Conservation (phyloP, 2,329 filamentous ascomycete genomes). For the Alternaria arbusti region DNA sequence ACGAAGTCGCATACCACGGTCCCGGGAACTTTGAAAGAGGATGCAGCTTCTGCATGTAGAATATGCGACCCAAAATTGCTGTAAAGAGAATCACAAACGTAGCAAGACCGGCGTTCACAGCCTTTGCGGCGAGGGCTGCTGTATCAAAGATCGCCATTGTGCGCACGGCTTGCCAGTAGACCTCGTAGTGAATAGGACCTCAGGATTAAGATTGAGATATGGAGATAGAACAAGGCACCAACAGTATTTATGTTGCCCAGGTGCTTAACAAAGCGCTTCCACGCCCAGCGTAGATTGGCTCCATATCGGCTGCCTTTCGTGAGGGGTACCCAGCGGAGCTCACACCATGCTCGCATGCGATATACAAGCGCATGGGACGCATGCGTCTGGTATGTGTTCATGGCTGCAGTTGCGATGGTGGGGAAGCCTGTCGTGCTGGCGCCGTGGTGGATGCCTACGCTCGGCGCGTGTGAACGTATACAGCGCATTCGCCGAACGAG, state of each 20-base stretch:
- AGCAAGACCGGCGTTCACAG: slow-evolving; percentile 2
- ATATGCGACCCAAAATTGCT: slow-evolving; percentile 20
- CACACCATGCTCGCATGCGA: not conserved
- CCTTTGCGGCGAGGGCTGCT: not conserved
- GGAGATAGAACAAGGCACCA: not conserved
- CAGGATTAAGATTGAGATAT: not conserved
- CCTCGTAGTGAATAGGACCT: not conserved
- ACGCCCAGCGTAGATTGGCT: not conserved
- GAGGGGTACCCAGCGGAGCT: not conserved
- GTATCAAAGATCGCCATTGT: not conserved
- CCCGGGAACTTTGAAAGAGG: slow-evolving; percentile 53
- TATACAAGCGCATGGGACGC: not conserved
- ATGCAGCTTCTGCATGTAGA: slow-evolving; percentile 52
- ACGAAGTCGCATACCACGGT: slow-evolving; percentile 48
- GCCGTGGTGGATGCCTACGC: not conserved
- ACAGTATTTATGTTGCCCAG: not conserved
- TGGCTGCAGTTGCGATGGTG: not conserved
- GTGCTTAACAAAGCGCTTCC: not conserved
- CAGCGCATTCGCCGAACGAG: not conserved
- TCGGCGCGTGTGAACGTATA: not conserved
- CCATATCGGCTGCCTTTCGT: not conserved
- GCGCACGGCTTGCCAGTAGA: not conserved
- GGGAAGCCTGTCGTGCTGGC: not conserved
- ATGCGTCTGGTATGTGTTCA: not conserved
- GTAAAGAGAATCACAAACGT: slow-evolving; percentile 6